A percentile compares a stretch with the other conserved stretches of the same genome.
phyloP scores from a whole-genome alignment of 192 early-diverging fungal genomes.

The Coemansia sp. region DNA sequence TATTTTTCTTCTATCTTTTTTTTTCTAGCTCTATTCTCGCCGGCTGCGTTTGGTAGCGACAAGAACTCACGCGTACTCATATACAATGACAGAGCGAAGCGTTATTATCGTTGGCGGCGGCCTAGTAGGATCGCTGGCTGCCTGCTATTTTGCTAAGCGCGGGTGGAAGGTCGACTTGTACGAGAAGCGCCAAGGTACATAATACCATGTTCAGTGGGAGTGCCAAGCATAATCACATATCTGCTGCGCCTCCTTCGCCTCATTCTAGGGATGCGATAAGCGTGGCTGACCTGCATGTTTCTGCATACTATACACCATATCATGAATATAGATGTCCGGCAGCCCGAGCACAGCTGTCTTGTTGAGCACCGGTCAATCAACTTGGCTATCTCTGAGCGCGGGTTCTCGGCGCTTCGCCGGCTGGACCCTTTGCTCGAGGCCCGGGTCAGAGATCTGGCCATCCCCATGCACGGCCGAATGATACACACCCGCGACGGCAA shows the following conservation, averaged over 20 bases:
- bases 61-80: neutral
- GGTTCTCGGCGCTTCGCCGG: slow-evolving; percentile 76
- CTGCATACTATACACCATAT: slow-evolving; percentile 3
- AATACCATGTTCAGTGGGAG: neutral
- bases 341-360: slow-evolving; percentile 59
- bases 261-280: neutral
- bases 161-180: slow-evolving; percentile 89
- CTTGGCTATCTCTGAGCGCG: slow-evolving; percentile 86
- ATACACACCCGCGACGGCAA: slow-evolving; percentile 76
- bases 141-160: slow-evolving; percentile 89
- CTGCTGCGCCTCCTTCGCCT: neutral
- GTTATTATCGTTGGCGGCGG: slow-evolving; percentile 85
- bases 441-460: slow-evolving; percentile 65
- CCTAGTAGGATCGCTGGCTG: slow-evolving; percentile 86
- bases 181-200: slow-evolving; percentile 71
- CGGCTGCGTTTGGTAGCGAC: neutral
- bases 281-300: neutral
- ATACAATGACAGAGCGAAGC: slow-evolving; percentile 28
- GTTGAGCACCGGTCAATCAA: slow-evolving; percentile 86
- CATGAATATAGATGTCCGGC: slow-evolving; percentile 62
- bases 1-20: neutral
- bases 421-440: slow-evolving; percentile 70
- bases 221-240: slow-evolving; percentile 11
- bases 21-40: slow-evolving; percentile 10
- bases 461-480: slow-evolving; percentile 95